Evolutionary conservation across 2,329 filamentous ascomycete genomes (phyloP).

Genomic region (Phaeophleospora eucalypticola): DNA sequence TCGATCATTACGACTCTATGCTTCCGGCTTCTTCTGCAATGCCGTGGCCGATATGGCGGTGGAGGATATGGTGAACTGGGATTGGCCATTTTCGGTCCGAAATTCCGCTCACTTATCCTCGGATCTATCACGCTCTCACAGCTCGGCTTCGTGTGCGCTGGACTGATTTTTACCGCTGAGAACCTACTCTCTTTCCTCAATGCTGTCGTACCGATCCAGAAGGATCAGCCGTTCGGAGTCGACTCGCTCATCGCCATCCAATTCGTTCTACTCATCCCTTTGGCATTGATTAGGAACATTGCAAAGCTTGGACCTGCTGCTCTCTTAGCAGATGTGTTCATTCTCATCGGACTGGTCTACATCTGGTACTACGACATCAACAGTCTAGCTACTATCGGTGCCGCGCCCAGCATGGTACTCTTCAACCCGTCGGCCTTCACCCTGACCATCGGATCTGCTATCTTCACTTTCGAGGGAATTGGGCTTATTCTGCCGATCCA

Average conservation of each 20-base stretch:
- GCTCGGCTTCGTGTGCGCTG: slow-evolving; percentile 72
- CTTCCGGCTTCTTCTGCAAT: slow-evolving; percentile 68
- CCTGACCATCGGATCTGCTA: slow-evolving; percentile 66
- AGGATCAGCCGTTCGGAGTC: slow-evolving; percentile 48
- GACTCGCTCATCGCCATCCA: slow-evolving; percentile 63
- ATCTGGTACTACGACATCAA: slow-evolving; percentile 69
- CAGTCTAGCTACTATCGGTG: slow-evolving; percentile 52
- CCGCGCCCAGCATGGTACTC: slow-evolving; percentile 58
- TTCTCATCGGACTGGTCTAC: slow-evolving; percentile 65
- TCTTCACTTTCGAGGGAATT: slow-evolving; percentile 77
- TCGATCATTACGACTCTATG: slow-evolving; percentile 65
- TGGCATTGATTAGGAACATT: slow-evolving; percentile 69
- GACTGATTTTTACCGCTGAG: slow-evolving; percentile 72
- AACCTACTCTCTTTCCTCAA: slow-evolving; percentile 65
- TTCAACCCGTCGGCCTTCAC: slow-evolving; percentile 69
- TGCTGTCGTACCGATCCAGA: slow-evolving; percentile 51
- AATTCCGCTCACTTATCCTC: slow-evolving; percentile 63
- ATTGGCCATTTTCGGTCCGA: slow-evolving; percentile 59
- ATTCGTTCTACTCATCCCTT: slow-evolving; percentile 59
- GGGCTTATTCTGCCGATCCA: slow-evolving; percentile 73
- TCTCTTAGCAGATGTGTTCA: slow-evolving; percentile 67
- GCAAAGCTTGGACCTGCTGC: slow-evolving; percentile 67
- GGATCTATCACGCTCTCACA: slow-evolving; percentile 69
- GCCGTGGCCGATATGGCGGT: slow-evolving; percentile 60
- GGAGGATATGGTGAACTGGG: slow-evolving; percentile 72